Evolutionary conservation across 768 basidiomycete genomes (phyloP), one percentile per base, ranked within the genome.

Genomic region (Calocera cornea): DNA sequence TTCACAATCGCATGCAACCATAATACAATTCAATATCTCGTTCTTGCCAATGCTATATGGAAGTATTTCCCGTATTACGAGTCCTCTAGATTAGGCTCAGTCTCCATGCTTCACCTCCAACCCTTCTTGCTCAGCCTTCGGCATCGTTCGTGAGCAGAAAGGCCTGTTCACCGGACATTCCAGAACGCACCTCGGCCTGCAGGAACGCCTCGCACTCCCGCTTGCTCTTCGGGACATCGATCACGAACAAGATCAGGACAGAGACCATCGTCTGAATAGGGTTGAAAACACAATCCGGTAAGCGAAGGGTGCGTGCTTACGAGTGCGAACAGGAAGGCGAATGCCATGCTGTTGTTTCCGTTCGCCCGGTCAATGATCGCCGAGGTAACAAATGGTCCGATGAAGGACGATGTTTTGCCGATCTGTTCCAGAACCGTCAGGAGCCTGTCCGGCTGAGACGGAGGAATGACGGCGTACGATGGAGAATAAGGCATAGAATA

Each of bases 341-440:
- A 90, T 0, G 87, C 86, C 83, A 87, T 87, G 73, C 86, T 88
- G 71, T 87, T 80, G 70, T 89, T 89, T 74, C 87, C 83, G 63
- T 79, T 79, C 0, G 87, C 82, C 2, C 82, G 86, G 12, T 84
- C 84, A 69, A 89, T 89, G 68, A 89, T 88, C 1, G 87, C 87
- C 65, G 86, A 85, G 1, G 87, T 88, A 27, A 88, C 86, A 71
- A 89, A 81, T 1, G 87, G 87, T 0, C 88, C 88, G 68, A 89
- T 87, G 74, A 89, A 88, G 19, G 87, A 85, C 41, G 87, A 88
- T 7, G 87, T 88, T 75, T 88, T 89, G 16, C 88, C 87, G 44
- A 88, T 77, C 85, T 87, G 19, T 14, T 14, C 29, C 36, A n/a
- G 14, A 34, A 31, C 11, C 17, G 64, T 17, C 11, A 64, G 50